phyloP scores from a whole-genome alignment of 306 rosid species.

The Quercus cerris region DNA sequence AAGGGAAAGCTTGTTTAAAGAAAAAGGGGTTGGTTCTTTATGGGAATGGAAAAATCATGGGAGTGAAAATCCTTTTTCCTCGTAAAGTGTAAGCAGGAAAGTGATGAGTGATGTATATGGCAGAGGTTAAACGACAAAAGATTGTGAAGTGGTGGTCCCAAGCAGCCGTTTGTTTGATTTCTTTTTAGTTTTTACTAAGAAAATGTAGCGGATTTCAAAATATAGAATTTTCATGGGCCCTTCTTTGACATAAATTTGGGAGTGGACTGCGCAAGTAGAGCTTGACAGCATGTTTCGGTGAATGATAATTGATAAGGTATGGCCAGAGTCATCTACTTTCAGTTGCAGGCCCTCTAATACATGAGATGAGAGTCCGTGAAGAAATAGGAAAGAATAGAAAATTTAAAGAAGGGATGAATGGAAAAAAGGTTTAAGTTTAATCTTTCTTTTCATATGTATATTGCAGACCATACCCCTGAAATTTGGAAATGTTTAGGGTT shows the following conservation, averaged over 20 bases:
- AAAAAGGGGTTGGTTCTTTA: slow-evolving; percentile 11
- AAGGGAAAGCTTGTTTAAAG: slow-evolving; percentile 7
- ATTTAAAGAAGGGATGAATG: too few relatives aligned
- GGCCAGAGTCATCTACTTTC: too few relatives aligned
- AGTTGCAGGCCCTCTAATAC: too few relatives aligned
- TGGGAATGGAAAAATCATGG: slow-evolving; percentile 5
- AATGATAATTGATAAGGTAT: too few relatives aligned
- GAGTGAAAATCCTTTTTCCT: neutral
- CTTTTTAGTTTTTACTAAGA: neutral
- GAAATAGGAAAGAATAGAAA: too few relatives aligned
- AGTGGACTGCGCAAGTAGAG: neutral
- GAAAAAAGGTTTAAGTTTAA: too few relatives aligned
- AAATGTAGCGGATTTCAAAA: slow-evolving; percentile 22
- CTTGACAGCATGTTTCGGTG: neutral
- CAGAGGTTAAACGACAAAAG: slow-evolving; percentile 41
- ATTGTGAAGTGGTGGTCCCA: slow-evolving; percentile 50
- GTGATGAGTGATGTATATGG: slow-evolving; percentile 23
- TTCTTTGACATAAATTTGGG: neutral
- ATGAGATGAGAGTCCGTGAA: too few relatives aligned
- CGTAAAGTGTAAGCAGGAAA: slow-evolving; percentile 25
- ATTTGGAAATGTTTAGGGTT: fast-evolving
- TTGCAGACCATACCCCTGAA: too few relatives aligned
- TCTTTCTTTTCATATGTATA: too few relatives aligned
- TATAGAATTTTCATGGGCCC: neutral
- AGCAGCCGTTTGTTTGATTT: slow-evolving; percentile 38